These are phyloP conservation scores for Penium margaritaceum DNA, from an alignment of 139 green algal genomes.

Conservation along the genomic window DNA sequence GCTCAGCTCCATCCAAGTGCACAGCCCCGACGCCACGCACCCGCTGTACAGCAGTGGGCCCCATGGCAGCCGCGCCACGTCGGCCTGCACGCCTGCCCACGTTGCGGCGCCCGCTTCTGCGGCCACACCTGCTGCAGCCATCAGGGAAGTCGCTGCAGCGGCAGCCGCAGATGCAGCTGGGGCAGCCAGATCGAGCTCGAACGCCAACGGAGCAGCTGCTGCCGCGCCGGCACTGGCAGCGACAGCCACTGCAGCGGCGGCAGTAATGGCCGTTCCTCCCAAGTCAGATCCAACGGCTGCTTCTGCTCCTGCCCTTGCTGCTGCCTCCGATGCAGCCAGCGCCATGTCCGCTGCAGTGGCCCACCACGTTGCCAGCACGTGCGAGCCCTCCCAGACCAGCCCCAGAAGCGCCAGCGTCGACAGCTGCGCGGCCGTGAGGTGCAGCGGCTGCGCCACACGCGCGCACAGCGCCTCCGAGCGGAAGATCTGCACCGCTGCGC, in stretches of 20 bases:
- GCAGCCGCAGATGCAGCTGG: not conserved
- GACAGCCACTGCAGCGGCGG: too few relatives aligned
- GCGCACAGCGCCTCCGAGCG: constrained; percentile 23
- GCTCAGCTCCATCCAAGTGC: constrained; percentile 39
- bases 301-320: too few relatives aligned
- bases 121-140: not conserved
- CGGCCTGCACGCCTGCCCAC: not conserved
- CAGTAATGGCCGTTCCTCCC: too few relatives aligned
- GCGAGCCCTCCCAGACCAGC: constrained; percentile 15
- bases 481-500: constrained; percentile 37
- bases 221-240: not conserved
- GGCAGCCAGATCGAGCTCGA: not conserved
- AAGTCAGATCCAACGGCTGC: too few relatives aligned
- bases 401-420: not conserved
- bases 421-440: constrained; percentile 29
- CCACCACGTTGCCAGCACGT: too few relatives aligned
- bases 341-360: too few relatives aligned
- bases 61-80: constrained; percentile 21
- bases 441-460: constrained; percentile 15
- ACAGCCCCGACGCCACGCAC: constrained; percentile 18
- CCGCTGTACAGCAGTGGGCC: constrained; percentile 32
- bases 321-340: too few relatives aligned
- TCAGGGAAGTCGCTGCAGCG: not conserved
- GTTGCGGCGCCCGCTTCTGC: not conserved
- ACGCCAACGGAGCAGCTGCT: not conserved